These are phyloP conservation scores for Hypoxylon subgilvum DNA, from an alignment of 495 filamentous ascomycete species.

Conservation along the genomic window DNA sequence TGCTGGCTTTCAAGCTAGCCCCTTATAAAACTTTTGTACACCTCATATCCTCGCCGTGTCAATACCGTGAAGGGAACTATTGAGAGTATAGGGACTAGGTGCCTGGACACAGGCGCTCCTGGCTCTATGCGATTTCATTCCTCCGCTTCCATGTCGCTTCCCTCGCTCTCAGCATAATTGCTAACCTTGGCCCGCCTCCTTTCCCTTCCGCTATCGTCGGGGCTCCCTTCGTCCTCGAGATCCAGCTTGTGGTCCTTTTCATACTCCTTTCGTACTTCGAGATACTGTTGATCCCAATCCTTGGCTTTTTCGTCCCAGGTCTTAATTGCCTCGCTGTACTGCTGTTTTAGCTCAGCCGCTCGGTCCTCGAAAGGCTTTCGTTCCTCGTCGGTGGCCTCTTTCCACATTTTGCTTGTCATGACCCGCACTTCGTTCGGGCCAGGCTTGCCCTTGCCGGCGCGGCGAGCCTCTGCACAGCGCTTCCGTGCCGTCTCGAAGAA, in stretches of 20 bases:
- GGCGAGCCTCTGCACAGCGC: slow-evolving; percentile 70
- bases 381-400: slow-evolving; percentile 68
- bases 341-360: slow-evolving; percentile 69
- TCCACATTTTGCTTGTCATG: slow-evolving; percentile 88
- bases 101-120: too few species aligned
- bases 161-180: slow-evolving; percentile 50
- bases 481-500: slow-evolving; percentile 76
- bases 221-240: slow-evolving; percentile 28
- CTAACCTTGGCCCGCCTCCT: slow-evolving; percentile 43
- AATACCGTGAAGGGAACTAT: neutral
- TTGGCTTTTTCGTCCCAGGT: slow-evolving; percentile 62
- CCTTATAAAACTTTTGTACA: slow-evolving; percentile 7
- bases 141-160: slow-evolving; percentile 35
- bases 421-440: slow-evolving; percentile 81
- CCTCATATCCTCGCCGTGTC: neutral
- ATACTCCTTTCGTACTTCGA: slow-evolving; percentile 65
- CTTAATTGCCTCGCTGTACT: slow-evolving; percentile 62
- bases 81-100: too few species aligned
- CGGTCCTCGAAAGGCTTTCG: slow-evolving; percentile 77
- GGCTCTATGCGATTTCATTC: neutral
- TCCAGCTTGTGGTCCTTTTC: slow-evolving; percentile 63
- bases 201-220: slow-evolving; percentile 33
- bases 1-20: neutral
- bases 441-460: slow-evolving; percentile 67
- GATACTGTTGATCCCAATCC: slow-evolving; percentile 73